Conservation (phyloP, 2,329 filamentous ascomycete genomes). For the Thielaviopsis populi region DNA sequence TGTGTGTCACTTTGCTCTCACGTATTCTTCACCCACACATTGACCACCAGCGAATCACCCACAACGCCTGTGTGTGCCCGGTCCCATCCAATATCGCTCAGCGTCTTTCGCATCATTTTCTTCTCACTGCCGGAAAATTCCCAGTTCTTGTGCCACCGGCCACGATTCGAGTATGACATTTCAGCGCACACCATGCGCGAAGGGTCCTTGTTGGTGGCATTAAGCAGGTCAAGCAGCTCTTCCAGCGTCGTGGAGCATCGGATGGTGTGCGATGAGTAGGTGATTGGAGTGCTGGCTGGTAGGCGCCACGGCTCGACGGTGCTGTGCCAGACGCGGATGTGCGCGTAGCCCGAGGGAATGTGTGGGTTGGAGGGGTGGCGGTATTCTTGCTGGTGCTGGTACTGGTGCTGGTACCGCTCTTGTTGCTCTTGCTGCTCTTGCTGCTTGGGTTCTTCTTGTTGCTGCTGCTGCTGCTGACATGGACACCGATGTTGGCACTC, state of each 20-base stretch:
- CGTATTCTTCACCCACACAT: constrained; percentile 46
- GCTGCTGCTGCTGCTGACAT: neutral
- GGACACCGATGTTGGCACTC: neutral
- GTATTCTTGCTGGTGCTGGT: neutral
- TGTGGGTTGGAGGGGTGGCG: neutral
- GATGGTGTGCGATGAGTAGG: constrained; percentile 37
- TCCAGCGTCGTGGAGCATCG: constrained; percentile 38
- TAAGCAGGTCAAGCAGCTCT: constrained; percentile 44
- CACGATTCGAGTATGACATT: constrained; percentile 38
- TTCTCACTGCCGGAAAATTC: constrained; percentile 36
- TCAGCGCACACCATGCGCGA: constrained; percentile 44
- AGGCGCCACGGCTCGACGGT: constrained; percentile 35
- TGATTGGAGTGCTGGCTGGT: constrained; percentile 27
- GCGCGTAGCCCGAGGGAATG: constrained; percentile 20
- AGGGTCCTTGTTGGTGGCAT: constrained; percentile 34
- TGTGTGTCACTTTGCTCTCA: constrained; percentile 20
- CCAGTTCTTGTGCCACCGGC: constrained; percentile 44
- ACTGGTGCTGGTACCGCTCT: neutral
- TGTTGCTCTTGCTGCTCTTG: neutral
- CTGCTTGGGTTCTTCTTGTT: neutral
- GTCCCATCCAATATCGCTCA: constrained; percentile 47
- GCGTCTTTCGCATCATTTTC: constrained; percentile 32
- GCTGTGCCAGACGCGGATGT: constrained; percentile 9
- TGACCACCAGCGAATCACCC: constrained; percentile 35
- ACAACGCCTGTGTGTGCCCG: constrained; percentile 30